Conservation (phyloP, 805 yeast species). For the Lipomyces orientalis region DNA sequence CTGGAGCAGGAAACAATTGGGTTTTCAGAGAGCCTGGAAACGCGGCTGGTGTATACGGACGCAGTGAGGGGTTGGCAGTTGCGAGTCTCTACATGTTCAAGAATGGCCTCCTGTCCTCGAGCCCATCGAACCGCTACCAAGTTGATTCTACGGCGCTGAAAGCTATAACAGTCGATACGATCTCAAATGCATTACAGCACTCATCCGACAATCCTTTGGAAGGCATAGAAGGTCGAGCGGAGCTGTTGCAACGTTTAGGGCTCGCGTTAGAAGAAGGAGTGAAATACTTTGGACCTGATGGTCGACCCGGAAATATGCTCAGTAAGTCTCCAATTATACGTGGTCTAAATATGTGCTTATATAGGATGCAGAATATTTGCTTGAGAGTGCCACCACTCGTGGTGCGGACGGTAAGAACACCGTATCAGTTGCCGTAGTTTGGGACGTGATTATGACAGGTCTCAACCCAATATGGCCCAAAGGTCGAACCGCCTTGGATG, state of each 20-base stretch:
- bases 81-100: conserved; percentile 62
- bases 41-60: conserved; percentile 45
- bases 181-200: conserved; percentile 55
- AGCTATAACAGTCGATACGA: conserved; percentile 46
- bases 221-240: conserved; percentile 61
- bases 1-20: conserved; percentile 73
- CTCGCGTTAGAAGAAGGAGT: conserved; percentile 50
- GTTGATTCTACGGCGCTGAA: conserved; percentile 54
- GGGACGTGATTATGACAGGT: conserved; percentile 64
- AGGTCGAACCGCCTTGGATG: conserved; percentile 55
- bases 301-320: conserved; percentile 60
- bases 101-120: conserved; percentile 54
- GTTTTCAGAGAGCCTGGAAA: conserved; percentile 50
- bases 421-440: conserved; percentile 56
- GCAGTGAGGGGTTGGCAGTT: conserved; percentile 71
- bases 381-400: conserved; percentile 36
- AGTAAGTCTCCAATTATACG: conserved; percentile 7
- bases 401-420: conserved; percentile 35
- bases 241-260: conserved; percentile 56
- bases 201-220: conserved; percentile 54
- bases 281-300: conserved; percentile 54
- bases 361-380: conserved; percentile 50
- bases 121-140: conserved; percentile 45
- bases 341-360: background rate
- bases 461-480: conserved; percentile 64